Percentiles rank a stretch among this genome's conserved stretches.
These are phyloP conservation scores for Amanita rubescens DNA, from an alignment of 768 basidiomycete genomes.

Conservation along the genomic window DNA sequence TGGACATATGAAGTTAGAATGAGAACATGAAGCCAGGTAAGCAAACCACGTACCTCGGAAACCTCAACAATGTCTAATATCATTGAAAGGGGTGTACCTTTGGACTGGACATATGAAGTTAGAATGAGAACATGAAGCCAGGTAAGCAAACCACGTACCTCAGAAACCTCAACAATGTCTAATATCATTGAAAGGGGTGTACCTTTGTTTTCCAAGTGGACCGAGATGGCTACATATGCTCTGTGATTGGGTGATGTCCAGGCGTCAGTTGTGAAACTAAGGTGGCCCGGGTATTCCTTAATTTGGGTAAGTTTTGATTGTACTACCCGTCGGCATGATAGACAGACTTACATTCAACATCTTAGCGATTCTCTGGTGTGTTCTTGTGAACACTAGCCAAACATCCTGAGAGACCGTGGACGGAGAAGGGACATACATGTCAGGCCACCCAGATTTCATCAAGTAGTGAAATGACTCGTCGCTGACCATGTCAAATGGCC, in stretches of 20 bases:
- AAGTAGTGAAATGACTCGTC: neutral
- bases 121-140: neutral
- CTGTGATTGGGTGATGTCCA: neutral
- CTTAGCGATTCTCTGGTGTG: conserved; percentile 6
- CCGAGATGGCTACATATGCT: neutral
- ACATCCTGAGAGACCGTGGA: conserved; percentile 3
- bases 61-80: neutral
- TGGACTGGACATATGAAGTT: neutral
- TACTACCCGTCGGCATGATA: neutral
- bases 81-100: neutral
- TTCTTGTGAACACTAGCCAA: conserved; percentile 4
- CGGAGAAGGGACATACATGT: neutral
- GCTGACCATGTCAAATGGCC: conserved; percentile 7
- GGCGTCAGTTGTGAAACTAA: too few species aligned
- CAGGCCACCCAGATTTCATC: too few species aligned
- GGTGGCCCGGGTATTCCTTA: neutral
- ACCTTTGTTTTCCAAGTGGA: neutral
- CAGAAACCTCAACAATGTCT: neutral
- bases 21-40: neutral
- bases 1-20: too few species aligned
- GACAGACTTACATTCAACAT: conserved; percentile 2
- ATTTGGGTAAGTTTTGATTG: neutral
- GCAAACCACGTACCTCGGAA: conserved; percentile 3
- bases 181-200: neutral
- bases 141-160: conserved; percentile 5